phyloP scores from a whole-genome alignment of 208 protist genomes.

The Trypanosoma lewisi region DNA sequence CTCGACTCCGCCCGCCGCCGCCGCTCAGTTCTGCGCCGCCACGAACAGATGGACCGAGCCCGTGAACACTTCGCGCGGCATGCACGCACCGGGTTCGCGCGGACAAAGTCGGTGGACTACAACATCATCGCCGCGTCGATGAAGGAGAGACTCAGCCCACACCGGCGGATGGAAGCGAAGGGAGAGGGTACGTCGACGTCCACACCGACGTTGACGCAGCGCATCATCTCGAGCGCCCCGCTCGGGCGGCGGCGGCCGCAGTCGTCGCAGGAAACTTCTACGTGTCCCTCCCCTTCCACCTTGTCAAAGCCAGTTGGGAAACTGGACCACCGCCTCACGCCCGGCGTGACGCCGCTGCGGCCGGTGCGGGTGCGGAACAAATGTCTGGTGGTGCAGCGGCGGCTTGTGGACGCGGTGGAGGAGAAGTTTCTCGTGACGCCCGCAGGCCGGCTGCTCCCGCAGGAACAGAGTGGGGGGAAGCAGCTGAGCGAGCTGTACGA shows the following conservation, averaged over 20 bases:
- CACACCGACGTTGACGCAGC: not conserved
- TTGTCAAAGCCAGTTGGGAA: not conserved
- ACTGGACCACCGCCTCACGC: not conserved
- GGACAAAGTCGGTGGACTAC: not conserved
- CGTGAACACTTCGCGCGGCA: not conserved
- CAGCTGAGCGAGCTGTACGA: not conserved
- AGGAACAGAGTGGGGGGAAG: not conserved
- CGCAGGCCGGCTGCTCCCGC: not conserved
- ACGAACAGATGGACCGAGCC: not conserved
- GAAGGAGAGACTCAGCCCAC: not conserved
- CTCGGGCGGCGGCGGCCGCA: not conserved
- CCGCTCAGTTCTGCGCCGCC: not conserved
- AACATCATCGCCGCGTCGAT: not conserved
- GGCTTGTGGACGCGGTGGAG: not conserved
- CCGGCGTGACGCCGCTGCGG: too few species aligned
- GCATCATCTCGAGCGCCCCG: not conserved
- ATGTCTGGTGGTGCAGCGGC: conserved; percentile 7
- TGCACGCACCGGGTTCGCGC: not conserved
- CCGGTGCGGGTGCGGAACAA: not conserved
- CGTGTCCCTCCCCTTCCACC: too few species aligned
- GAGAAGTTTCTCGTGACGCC: not conserved
- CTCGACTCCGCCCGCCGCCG: conserved; percentile 15
- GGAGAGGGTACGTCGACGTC: too few species aligned
- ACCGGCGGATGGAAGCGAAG: not conserved
- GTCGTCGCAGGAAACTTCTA: not conserved